A percentile compares a stretch with the other conserved stretches of the same genome.
These are phyloP conservation scores for Elongisporangium undulatum DNA, from an alignment of 352 stramenopile species.

Conservation along the genomic window DNA sequence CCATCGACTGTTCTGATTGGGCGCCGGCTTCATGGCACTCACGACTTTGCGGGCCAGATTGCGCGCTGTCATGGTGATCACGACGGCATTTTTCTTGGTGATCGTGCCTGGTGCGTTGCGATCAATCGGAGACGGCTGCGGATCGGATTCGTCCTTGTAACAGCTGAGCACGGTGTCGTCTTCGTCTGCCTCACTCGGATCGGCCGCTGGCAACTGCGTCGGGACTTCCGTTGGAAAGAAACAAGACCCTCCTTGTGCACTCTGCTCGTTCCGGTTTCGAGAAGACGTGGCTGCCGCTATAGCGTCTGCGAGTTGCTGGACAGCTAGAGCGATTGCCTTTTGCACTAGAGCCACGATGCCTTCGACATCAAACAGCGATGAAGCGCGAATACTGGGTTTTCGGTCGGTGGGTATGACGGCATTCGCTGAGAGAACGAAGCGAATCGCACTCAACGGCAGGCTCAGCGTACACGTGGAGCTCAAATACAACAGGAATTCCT, in stretches of 20 bases:
- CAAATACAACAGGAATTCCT: constrained; percentile 18
- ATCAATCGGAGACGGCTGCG: constrained; percentile 8
- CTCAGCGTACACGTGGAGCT: constrained; percentile 16
- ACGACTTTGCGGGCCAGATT: constrained; percentile 12
- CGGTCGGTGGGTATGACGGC: neutral
- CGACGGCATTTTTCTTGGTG: constrained; percentile 4
- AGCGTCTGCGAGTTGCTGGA: neutral
- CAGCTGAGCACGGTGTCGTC: constrained; percentile 5
- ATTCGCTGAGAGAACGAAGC: constrained; percentile 18
- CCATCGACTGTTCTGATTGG: constrained; percentile 11
- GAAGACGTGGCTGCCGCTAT: neutral
- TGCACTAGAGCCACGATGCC: neutral
- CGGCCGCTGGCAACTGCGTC: neutral
- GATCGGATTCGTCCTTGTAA: constrained; percentile 10
- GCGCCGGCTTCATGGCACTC: constrained; percentile 5
- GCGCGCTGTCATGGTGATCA: neutral
- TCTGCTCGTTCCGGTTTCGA: neutral
- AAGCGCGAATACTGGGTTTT: neutral
- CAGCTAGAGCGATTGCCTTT: neutral
- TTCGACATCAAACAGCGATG: neutral
- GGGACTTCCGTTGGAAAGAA: neutral
- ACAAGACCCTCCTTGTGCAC: neutral
- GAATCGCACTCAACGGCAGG: constrained; percentile 19
- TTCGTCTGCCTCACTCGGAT: neutral
- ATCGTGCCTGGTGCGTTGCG: constrained; percentile 12